Evolutionary conservation across 192 early-diverging fungal species (phyloP), one percentile per base, ranked within the genome.

Genomic region (Backusella tuberculispora): DNA sequence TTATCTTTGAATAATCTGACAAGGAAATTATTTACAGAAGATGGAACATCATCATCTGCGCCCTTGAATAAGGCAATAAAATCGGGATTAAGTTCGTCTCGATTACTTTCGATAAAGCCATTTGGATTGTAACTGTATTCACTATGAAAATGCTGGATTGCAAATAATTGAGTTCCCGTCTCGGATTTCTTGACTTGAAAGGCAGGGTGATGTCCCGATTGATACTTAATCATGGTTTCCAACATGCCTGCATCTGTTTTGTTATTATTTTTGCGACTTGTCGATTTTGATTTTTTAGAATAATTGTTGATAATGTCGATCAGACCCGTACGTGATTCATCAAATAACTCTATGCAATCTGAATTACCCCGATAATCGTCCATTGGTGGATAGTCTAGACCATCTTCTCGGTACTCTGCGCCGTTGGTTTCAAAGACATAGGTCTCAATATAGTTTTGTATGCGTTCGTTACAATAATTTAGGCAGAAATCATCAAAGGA

Each of bases 41-140:
- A 79, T 2, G 87, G 78, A 3, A 81, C 84, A 37, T 83, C 85
- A 42, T 83, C 85, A 42, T 83, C 9, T 10, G 78, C 65, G 4
- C 91, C 92, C 40, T 93, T 90, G 87, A 97, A 95, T 63, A 97
- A 80, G 7, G 90, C 85, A 63, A 96, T 90, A 83, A 95, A 94
- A 78, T 97, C 94, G 5, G 91, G 86, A 76, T 91, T 92, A 13
- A 97, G 79, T 47, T 87, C 87, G 74, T 96, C 94, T 10, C 84
- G 83, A 76, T 98, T 95, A 70, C 86, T 83, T 75, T 91, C 90
- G 21, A 94, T 74, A 78, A 96, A 94, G 3, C 84, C 87, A 21
- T 85, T 83, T 13, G 88, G 75, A 44, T 89, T 81, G 76, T 93
- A 95, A 26, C 76, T 86, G 9, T 91, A 90, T 46, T 85, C 85